These are phyloP conservation scores for Actinomortierella ambigua DNA, from an alignment of 371 early-diverging fungal genomes.

Conservation along the genomic window DNA sequence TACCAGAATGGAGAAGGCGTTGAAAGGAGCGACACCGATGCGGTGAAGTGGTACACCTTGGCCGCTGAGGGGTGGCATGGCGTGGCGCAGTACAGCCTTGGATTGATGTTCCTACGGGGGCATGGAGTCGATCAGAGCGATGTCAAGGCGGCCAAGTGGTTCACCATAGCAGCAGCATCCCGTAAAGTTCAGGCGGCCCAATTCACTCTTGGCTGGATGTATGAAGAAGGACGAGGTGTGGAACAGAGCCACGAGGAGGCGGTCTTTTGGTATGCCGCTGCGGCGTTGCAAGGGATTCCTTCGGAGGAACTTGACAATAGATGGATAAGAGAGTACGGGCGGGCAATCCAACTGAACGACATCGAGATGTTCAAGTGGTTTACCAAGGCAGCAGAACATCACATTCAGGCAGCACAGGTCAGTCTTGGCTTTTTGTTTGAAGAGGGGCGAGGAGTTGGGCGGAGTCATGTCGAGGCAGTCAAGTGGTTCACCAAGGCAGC, in stretches of 20 bases:
- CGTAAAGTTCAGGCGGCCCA: too few relatives aligned
- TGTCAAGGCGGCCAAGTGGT: constrained; percentile 80
- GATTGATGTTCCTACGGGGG: constrained; percentile 69
- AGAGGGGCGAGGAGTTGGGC: constrained; percentile 78
- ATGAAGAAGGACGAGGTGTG: constrained; percentile 83
- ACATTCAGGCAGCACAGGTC: constrained; percentile 79
- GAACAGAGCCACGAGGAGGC: constrained; percentile 68
- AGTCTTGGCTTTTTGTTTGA: constrained; percentile 86
- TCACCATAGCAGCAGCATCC: too few relatives aligned
- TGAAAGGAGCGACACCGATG: constrained; percentile 63
- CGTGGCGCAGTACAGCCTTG: too few relatives aligned
- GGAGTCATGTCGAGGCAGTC: constrained; percentile 66
- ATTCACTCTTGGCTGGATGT: constrained; percentile 75
- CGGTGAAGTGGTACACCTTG: constrained; percentile 72
- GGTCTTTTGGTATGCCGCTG: constrained; percentile 69
- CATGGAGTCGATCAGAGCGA: too few relatives aligned
- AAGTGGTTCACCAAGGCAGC: constrained; percentile 75
- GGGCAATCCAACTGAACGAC: too few relatives aligned
- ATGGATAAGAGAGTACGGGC: constrained; percentile 74
- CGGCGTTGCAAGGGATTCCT: constrained; percentile 80
- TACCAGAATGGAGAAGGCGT: constrained; percentile 86
- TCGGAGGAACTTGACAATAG: constrained; percentile 73
- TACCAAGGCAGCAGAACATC: too few relatives aligned
- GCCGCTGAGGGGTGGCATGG: too few relatives aligned
- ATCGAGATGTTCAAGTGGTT: too few relatives aligned